Base-by-base conservation (phyloP, 352 stramenopile genomes). In the Thalassiosira livingstoniorum region DNA sequence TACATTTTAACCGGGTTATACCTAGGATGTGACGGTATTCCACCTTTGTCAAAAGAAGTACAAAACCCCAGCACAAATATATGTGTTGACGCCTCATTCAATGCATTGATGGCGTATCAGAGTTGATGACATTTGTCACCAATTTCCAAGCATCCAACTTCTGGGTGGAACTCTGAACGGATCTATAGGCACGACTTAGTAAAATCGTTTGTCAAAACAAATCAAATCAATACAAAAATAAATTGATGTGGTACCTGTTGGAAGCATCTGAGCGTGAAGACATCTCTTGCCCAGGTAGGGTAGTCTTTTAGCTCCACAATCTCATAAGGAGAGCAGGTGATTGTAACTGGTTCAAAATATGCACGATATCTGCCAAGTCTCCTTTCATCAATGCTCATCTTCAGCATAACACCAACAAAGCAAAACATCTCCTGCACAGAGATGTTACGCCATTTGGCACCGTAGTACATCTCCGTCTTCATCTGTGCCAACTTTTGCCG, bases 21-120 rank as follows among this genome's bases (percentile, higher is more conserved):
- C 21, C 35, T 4, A 23, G 69, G 70, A 10, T 55, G 29, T 29
- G 15, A 60, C 18, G 37, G 54, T 51, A 78, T 43, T 23, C 69
- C 54, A 70, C 69, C 69, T 47, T 78, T 55, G 58, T 78, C 43
- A 29, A 78, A 70, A 47, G 23, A 34, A 10, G 70, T 34, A 29
- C 58, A 21, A 18, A 21, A 29, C n/a, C n/a, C 47, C 5, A n/a
- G 47, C 5, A 58, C 21, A 58, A 58, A 58, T 4, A 23, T 5
- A 7, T 27, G 21, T 23, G 11, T 58, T 58, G 47, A 58, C 21
- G 47, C 47, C 21, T 58, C 27, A 58, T 58, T 58, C 5, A 58
- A 23, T 11, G 11, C 21, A n/a, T 58, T 58, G 21, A 58, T 58
- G 5, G 47, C 11, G 21, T 29, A 58, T 5, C 47, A n/a, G 11